Evolutionary conservation across 495 filamentous ascomycete genomes (phyloP), one percentile per base, ranked within the genome.

Genomic region (Xylaria castorea): DNA sequence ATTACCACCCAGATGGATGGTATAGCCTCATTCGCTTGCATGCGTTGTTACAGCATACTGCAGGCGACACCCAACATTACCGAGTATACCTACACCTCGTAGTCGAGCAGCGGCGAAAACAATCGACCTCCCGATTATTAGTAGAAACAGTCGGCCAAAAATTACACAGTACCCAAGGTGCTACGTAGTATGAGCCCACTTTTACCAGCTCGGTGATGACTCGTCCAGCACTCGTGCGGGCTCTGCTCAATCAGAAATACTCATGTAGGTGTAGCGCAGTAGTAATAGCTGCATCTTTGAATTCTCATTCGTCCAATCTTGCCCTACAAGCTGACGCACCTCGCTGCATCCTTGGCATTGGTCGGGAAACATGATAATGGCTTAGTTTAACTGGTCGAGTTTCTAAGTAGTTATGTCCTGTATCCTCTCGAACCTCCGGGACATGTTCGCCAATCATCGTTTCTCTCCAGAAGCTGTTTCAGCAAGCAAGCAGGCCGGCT

Each of bases 171-270:
- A 42, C 38, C 38, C 38, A 42, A 42, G 27, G 66, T 68, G 34
- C 36, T 55, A 68, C 66, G 66, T 55, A 68, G 66, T 36, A 57
- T 57, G 32, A 16, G 8, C 36, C 66, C 30, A 34, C 50, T 55
- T 18, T 25, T 25, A 30, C 48, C 44, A 20, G 32, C 30, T 42
- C 66, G 66, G 11, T 50, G 66, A 68, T 68, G 66, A 68, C 66
- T 68, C 61, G 36, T 18, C 3, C 34, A 51, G 64, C 38, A 30
- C 34, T 6, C 46, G 32, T 6, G 8, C 66, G 50, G 66, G 44
- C 50, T 55, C 44, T 51, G 66, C 50, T 68, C 50, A 55, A 55
- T 68, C 66, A 68, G 50, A 68, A 44, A 68, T 55, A 53, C 58
- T 14, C n/a, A n/a, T n/a, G n/a, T n/a, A 61, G 8, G 58, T 36